Evolutionary conservation across 2,329 filamentous ascomycete species (phyloP), one percentile per base, ranked within the genome.

Genomic region (Acephala macrosclerotiorum): DNA sequence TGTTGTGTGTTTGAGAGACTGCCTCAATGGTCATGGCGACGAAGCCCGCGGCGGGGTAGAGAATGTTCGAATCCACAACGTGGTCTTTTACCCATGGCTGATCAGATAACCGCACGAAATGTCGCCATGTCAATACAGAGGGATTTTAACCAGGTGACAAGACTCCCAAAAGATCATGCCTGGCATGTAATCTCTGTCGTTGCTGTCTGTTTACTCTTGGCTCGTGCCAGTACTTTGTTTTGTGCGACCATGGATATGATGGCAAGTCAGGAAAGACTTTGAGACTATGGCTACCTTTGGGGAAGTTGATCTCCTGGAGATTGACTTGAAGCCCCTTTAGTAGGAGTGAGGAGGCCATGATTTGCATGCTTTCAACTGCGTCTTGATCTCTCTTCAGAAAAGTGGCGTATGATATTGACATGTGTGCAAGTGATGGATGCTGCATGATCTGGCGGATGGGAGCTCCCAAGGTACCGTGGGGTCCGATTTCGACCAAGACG

Each of bases 181-280:
- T 49, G 22, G 20, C n/a, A 16, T 26, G 35, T 6, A 25, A 9
- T n/a, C 53, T 12, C 22, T 47, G 35, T 22, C 60, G 26, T 25
- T 42, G 57, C n/a, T 26, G 14, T 26, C 47, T 63, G 20, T 25
- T 63, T 18, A 57, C n/a, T 35, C 51, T 20, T 33, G 35, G n/a
- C 40, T 63, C 60, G 18, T 20, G 11, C 60, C 60, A 63, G 26
- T 57, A 63, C 12, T 49, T 33, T n/a, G 45, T 25, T 20, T 49
- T 12, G 18, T 58, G 60, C 57, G 57, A 47, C 22, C 42, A 63
- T n/a, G 33, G 36, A 26, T 63, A 63, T n/a, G n/a, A n/a, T n/a
- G n/a, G n/a, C n/a, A n/a, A n/a, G 1, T 26, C 45, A 20, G 60
- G 60, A n/a, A 87, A 71, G 63, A 84, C 78, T 0, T 76, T 70